These are phyloP conservation scores for Saksenaea vasiformis DNA, from an alignment of 371 early-diverging fungal genomes.

Conservation along the genomic window DNA sequence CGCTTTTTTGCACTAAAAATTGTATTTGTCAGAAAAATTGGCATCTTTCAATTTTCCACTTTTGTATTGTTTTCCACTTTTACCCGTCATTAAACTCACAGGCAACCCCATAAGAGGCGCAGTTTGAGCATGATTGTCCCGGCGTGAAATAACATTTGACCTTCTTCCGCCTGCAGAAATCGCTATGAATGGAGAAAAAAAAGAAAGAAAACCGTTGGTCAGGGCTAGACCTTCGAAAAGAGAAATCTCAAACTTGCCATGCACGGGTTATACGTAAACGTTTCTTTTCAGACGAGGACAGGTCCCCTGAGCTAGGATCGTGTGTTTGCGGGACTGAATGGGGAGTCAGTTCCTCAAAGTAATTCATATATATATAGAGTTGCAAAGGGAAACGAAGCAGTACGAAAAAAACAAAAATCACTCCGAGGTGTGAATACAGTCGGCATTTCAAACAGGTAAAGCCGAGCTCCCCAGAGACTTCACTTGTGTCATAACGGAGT, in stretches of 20 bases:
- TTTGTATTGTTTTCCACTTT: neutral
- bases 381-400: neutral
- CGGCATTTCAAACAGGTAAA: neutral
- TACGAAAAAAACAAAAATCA: neutral
- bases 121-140: constrained; percentile 33
- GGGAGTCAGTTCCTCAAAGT: neutral
- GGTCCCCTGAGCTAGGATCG: neutral
- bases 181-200: constrained; percentile 16
- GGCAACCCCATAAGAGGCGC: constrained; percentile 24
- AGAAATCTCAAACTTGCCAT: neutral
- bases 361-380: neutral
- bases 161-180: constrained; percentile 38
- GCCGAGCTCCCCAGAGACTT: neutral
- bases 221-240: neutral
- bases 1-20: constrained; percentile 26
- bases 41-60: neutral
- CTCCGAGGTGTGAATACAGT: neutral
- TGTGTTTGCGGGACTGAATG: neutral
- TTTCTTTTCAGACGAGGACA: neutral
- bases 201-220: neutral
- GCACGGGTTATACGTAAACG: neutral
- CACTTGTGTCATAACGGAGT: neutral
- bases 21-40: constrained; percentile 1
- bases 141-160: constrained; percentile 32
- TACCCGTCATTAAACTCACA: constrained; percentile 21